A percentile compares a stretch with the other conserved stretches of the same genome.
Evolutionary conservation across 2,329 filamentous ascomycete genomes (phyloP).

Genomic region (Phaeosphaeriaceae sp.): DNA sequence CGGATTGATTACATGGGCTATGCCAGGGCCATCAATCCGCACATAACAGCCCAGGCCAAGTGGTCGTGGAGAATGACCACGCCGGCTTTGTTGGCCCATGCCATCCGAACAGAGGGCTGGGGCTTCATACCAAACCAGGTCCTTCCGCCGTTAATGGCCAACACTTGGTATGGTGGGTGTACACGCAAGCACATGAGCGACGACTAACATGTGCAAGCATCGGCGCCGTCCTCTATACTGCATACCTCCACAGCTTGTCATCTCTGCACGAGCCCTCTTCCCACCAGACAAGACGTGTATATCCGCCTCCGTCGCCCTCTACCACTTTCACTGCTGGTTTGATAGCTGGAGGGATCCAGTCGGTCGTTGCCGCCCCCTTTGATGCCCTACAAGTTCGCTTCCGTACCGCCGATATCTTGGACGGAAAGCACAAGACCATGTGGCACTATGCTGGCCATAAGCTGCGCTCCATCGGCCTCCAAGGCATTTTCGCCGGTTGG

Average conservation of each 20-base stretch:
- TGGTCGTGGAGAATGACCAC: constrained; percentile 72
- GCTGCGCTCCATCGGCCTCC: constrained; percentile 72
- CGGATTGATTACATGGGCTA: constrained; percentile 81
- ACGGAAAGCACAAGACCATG: constrained; percentile 68
- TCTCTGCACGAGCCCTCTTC: constrained; percentile 70
- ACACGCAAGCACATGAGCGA: background rate
- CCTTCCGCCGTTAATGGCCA: constrained; percentile 76
- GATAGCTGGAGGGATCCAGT: constrained; percentile 72
- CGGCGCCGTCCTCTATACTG: constrained; percentile 76
- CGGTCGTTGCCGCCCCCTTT: constrained; percentile 73
- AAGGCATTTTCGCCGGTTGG: constrained; percentile 78
- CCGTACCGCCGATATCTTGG: constrained; percentile 66
- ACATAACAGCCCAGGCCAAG: constrained; percentile 52
- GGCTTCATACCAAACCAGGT: constrained; percentile 76
- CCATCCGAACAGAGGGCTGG: constrained; percentile 74
- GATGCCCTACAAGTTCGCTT: constrained; percentile 79
- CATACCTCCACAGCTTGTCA: constrained; percentile 74
- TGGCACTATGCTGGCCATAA: constrained; percentile 73
- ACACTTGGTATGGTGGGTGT: constrained; percentile 61
- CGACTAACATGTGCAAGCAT: constrained; percentile 56
- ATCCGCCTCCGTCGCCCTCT: constrained; percentile 68
- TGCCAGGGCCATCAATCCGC: constrained; percentile 67
- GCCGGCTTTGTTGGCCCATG: constrained; percentile 71
- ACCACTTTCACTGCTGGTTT: constrained; percentile 75
- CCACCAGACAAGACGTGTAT: constrained; percentile 66